These are phyloP conservation scores for Alternaria sp. DNA, from an alignment of 2,329 filamentous ascomycete genomes.

Conservation along the genomic window DNA sequence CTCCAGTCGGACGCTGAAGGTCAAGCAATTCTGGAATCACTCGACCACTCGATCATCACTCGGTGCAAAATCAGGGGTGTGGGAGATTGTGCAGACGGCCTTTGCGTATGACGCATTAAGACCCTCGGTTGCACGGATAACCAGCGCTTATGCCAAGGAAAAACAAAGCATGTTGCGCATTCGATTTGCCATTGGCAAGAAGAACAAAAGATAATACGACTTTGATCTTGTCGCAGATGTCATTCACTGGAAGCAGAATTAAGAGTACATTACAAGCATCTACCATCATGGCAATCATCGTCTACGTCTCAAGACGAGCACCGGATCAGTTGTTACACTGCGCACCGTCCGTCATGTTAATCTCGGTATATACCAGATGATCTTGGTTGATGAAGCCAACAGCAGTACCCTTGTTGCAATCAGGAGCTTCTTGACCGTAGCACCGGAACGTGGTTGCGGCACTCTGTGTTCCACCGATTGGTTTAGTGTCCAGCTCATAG, in stretches of 20 bases:
- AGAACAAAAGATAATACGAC: background rate
- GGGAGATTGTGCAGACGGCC: background rate
- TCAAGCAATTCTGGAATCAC: background rate
- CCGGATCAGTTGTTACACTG: slow-evolving; percentile 5
- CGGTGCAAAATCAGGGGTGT: background rate
- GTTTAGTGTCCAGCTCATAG: slow-evolving; percentile 45
- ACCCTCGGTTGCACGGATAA: background rate
- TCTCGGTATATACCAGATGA: slow-evolving; percentile 21
- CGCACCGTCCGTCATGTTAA: slow-evolving; percentile 17
- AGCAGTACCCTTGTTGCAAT: slow-evolving; percentile 18
- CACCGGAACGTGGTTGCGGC: slow-evolving; percentile 21
- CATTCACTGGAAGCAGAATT: background rate
- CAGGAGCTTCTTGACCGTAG: slow-evolving; percentile 24
- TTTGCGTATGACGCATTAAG: background rate
- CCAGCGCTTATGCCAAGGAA: background rate
- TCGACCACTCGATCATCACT: background rate
- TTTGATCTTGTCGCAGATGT: background rate
- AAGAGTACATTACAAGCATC: background rate
- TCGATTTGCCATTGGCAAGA: background rate
- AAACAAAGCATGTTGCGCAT: background rate
- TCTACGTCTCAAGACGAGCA: background rate
- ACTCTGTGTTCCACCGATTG: slow-evolving; percentile 9
- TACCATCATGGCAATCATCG: background rate
- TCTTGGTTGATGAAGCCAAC: slow-evolving; percentile 21
- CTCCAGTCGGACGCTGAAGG: background rate